Conservation (phyloP, 495 filamentous ascomycete species). For the Hyaloscypha variabilis region DNA sequence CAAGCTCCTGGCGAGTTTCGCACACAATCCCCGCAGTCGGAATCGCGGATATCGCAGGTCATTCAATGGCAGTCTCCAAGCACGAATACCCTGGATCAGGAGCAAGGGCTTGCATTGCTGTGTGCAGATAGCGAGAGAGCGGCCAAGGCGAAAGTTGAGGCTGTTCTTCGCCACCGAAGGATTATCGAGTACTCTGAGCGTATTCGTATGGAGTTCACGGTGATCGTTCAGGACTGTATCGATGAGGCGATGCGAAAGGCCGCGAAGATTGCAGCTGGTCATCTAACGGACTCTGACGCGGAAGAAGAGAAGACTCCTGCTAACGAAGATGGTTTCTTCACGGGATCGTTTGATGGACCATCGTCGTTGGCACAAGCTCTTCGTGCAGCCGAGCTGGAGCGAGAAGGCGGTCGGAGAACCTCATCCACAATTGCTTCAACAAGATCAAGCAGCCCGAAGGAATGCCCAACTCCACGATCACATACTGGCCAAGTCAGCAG, state of each 20-base stretch:
- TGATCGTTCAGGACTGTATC: slow-evolving; percentile 92
- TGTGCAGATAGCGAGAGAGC: slow-evolving; percentile 85
- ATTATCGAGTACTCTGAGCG: slow-evolving; percentile 96
- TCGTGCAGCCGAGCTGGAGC: slow-evolving; percentile 42
- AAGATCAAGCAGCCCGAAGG: slow-evolving; percentile 86
- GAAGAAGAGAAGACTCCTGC: slow-evolving; percentile 42
- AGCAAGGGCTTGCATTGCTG: slow-evolving; percentile 85
- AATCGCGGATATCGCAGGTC: slow-evolving; percentile 89
- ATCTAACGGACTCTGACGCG: slow-evolving; percentile 77
- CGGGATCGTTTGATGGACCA: slow-evolving; percentile 57
- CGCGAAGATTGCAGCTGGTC: slow-evolving; percentile 80
- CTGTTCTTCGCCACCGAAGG: slow-evolving; percentile 84
- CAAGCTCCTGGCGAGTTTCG: slow-evolving; percentile 73
- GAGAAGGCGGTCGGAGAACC: slow-evolving; percentile 36
- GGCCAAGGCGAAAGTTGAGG: slow-evolving; percentile 86
- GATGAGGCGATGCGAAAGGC: slow-evolving; percentile 90
- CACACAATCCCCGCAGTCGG: slow-evolving; percentile 92
- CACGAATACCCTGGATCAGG: slow-evolving; percentile 89
- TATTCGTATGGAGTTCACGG: slow-evolving; percentile 88
- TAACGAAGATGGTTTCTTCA: slow-evolving; percentile 50
- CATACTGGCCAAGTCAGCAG: slow-evolving; percentile 64
- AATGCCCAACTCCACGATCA: slow-evolving; percentile 89
- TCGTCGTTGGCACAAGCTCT: slow-evolving; percentile 61
- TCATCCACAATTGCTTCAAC: slow-evolving; percentile 55
- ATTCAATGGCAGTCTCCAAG: slow-evolving; percentile 93